Evolutionary conservation across 495 filamentous ascomycete species (phyloP), one percentile per base, ranked within the genome.

Genomic region (Talaromyces liani): DNA sequence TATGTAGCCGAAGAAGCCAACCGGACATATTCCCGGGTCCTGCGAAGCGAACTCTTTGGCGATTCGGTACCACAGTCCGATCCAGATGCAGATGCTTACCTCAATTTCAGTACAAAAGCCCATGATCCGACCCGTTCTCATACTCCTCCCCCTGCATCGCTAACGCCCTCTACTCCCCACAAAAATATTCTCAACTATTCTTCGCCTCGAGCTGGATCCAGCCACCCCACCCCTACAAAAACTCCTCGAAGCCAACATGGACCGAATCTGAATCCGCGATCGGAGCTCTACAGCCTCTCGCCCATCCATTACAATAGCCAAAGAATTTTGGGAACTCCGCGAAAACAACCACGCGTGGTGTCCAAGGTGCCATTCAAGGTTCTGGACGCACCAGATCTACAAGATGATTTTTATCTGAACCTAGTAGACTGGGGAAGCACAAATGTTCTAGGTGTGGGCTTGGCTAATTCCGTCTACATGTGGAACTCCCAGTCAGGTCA

Each of bases 281-380:
- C 94, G 4, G 93, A 97, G 68, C 85, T 97, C 16, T 98, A 98
- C 77, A 97, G 91, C 67, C 71, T 96, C 29, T 96, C 94, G 0
- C 94, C 94, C 0, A 91, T 98, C 60, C 85, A 92, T 57, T 91
- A 91, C 65, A 88, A 88, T 64, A 95, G 90, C 65, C 94, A 98
- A 69, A 89, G 89, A 39, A 92, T 98, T 81, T 85, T 98, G 3
- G 81, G 97, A 47, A 93, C 88, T 29, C 94, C 93, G 2, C 82
- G 92, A 66, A 92, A 95, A 70, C 87, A 92, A 64, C 90, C 92
- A 2, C 83, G 94, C 64, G 88, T 91, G 8, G 91, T 98, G 24
- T 91, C 88, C 72, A 98, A 98, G 73, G 93, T 97, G 0, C 94
- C 94, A 1, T 98, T 92, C 79, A 98, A 98, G 73, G 94, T 98